Evolutionary conservation across 352 stramenopile genomes (phyloP).

Genomic region (Nothophytophthora sp.): DNA sequence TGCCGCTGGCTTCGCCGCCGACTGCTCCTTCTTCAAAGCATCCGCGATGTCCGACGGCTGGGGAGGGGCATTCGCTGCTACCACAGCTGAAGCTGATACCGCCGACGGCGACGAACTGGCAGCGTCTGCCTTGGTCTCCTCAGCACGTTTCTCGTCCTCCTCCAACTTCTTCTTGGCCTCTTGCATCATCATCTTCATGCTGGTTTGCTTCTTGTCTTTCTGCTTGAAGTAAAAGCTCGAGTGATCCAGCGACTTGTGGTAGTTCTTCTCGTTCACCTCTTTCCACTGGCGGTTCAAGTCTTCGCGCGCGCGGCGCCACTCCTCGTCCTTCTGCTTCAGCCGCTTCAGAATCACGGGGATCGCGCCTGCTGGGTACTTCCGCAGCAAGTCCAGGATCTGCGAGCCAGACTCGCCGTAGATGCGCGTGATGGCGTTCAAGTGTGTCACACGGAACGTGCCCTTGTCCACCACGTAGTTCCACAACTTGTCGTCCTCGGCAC

Average conservation of each 20-base stretch:
- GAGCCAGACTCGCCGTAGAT: conserved; percentile 97
- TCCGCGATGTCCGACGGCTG: conserved; percentile 62
- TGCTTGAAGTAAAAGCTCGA: conserved; percentile 99
- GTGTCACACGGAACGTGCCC: conserved; percentile 93
- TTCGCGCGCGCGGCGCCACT: conserved; percentile 94
- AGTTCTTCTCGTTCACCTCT: conserved; percentile 97
- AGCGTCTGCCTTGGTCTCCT: conserved; percentile 27
- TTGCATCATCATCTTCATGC: conserved; percentile 93
- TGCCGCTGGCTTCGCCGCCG: too few species aligned
- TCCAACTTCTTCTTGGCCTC: conserved; percentile 88
- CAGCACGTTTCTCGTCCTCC: conserved; percentile 46
- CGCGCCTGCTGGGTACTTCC: conserved; percentile 95
- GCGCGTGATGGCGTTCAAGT: conserved; percentile 98
- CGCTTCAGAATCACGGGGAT: conserved; percentile 98
- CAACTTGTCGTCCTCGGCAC: conserved; percentile 68
- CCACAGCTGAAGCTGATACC: conserved; percentile 23
- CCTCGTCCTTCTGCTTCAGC: conserved; percentile 98
- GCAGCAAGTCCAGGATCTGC: conserved; percentile 94
- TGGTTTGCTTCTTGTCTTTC: conserved; percentile 97
- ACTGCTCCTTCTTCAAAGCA: too few species aligned
- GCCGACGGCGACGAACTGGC: conserved; percentile 21
- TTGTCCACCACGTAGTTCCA: conserved; percentile 95
- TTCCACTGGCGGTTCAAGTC: conserved; percentile 98
- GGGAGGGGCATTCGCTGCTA: conserved; percentile 31
- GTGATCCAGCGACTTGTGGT: conserved; percentile 99